A percentile compares a stretch with the other conserved stretches of the same genome.
phyloP scores from a whole-genome alignment of 495 filamentous ascomycete species.

The Daldinia grandis region DNA sequence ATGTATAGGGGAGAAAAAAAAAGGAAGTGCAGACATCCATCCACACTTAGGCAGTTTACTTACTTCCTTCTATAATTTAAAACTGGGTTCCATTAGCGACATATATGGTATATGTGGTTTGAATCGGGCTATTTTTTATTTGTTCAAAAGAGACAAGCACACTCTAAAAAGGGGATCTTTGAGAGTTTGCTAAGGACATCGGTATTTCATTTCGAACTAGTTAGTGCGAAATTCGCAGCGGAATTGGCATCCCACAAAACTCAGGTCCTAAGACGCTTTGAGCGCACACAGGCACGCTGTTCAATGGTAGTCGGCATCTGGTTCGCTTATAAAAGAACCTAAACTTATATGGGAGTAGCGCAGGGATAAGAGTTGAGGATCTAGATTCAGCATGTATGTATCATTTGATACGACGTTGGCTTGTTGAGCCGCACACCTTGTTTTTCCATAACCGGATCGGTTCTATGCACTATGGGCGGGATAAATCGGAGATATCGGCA shows the following conservation, averaged over 20 bases:
- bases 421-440: conserved; percentile 34
- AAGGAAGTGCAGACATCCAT: not conserved
- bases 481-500: conserved; percentile 14
- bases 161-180: not conserved
- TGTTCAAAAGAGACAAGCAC: not conserved
- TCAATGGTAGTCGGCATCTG: conserved; percentile 20
- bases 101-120: not conserved
- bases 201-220: conserved; percentile 17
- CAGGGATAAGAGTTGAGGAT: conserved; percentile 8
- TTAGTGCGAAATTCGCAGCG: conserved; percentile 27
- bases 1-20: not conserved
- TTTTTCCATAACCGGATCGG: not conserved
- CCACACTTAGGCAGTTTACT: not conserved
- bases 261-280: conserved; percentile 4
- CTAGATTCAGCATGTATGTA: conserved; percentile 1
- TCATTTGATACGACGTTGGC: conserved; percentile 20
- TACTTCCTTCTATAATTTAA: not conserved
- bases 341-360: conserved; percentile 19
- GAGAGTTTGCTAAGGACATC: not conserved
- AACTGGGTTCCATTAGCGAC: not conserved
- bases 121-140: not conserved
- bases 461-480: not conserved
- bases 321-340: conserved; percentile 29
- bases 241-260: conserved; percentile 26
- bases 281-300: conserved; percentile 19